phyloP scores from a whole-genome alignment of 2,329 filamentous ascomycete species.

The Ascochyta lentis region DNA sequence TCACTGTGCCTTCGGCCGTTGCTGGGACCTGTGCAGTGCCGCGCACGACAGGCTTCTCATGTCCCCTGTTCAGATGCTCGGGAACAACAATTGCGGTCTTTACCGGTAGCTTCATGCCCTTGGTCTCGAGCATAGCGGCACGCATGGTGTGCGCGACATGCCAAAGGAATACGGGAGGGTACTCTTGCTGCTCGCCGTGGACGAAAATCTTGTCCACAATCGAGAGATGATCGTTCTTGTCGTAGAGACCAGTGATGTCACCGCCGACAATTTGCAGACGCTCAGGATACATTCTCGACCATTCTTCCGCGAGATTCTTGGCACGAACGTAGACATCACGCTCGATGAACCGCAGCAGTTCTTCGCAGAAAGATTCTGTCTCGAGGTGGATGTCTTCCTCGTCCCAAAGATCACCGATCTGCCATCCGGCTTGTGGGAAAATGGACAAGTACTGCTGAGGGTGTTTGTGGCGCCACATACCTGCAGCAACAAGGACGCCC shows the following conservation, averaged over 20 bases:
- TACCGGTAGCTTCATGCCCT: background rate
- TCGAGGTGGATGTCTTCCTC: constrained; percentile 42
- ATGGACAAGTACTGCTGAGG: constrained; percentile 35
- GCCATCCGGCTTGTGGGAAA: constrained; percentile 34
- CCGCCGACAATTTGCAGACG: constrained; percentile 26
- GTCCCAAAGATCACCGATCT: constrained; percentile 46
- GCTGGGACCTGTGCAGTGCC: background rate
- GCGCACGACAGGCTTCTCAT: background rate
- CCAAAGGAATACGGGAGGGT: constrained; percentile 40
- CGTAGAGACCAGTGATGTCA: constrained; percentile 24
- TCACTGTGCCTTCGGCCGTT: background rate
- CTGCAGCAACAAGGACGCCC: constrained; percentile 30
- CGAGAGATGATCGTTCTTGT: constrained; percentile 24
- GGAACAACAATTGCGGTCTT: background rate
- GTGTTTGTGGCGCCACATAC: constrained; percentile 30
- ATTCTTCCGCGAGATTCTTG: constrained; percentile 30
- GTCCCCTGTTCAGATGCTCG: background rate
- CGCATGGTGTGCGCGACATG: constrained; percentile 37
- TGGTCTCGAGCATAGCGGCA: constrained; percentile 17
- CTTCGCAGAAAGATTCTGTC: constrained; percentile 32
- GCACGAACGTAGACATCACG: constrained; percentile 30
- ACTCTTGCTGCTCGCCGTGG: constrained; percentile 29
- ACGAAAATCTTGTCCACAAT: constrained; percentile 41
- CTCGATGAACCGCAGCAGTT: constrained; percentile 38
- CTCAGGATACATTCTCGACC: constrained; percentile 28